Base-by-base conservation (phyloP, 1,284 basidiomycete species). In the Bjerkandera adusta region DNA sequence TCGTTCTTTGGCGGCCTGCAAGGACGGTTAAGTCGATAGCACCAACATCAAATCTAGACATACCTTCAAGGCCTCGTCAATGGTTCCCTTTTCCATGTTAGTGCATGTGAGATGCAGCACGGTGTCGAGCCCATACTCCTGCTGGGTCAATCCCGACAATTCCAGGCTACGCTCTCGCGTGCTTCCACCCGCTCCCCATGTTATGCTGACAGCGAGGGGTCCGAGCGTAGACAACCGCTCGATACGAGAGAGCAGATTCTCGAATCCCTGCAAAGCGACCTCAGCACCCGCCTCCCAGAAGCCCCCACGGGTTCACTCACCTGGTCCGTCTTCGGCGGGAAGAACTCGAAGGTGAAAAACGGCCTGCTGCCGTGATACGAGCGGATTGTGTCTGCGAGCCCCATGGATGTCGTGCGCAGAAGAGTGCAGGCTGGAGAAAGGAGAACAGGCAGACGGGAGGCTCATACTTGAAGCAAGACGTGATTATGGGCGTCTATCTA, bases 81-180 rank as follows among this genome's bases (percentile, higher is more conserved):
- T 83, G 68, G 85, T 83, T 18, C 89, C 91, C 53, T 87, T 80
- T 54, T 86, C 79, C 89, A 97, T 96, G 66, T 99, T 99, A 16
- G 97, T 99, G 71, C 97, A 99, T 13, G 97, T 99, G 55, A 99
- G 67, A 73, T 99, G 97, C 58, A 99, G 71, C 51, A 98, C 81
- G 0, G 92, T 92, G 61, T 94, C 89, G 37, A 91, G 68, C 3
- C 77, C 78, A 64, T 88, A 81, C 43, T 89, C 83, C 6, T 72
- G 67, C 63, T 90, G 80, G 45, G 83, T 79, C 57, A 89, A 63
- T 47, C 80, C 74, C 0, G 90, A 91, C 3, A 99, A 79, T 57
- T 96, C 93, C 40, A 99, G 72, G 60, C 85, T 92, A 39, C 89
- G 79, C 26, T 94, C 89, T 52, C 83, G 90, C 0, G 97, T 99